These are phyloP conservation scores for Cyclotella choctawhatcheeana DNA, from an alignment of 108 stramenopile genomes.

Conservation along the genomic window DNA sequence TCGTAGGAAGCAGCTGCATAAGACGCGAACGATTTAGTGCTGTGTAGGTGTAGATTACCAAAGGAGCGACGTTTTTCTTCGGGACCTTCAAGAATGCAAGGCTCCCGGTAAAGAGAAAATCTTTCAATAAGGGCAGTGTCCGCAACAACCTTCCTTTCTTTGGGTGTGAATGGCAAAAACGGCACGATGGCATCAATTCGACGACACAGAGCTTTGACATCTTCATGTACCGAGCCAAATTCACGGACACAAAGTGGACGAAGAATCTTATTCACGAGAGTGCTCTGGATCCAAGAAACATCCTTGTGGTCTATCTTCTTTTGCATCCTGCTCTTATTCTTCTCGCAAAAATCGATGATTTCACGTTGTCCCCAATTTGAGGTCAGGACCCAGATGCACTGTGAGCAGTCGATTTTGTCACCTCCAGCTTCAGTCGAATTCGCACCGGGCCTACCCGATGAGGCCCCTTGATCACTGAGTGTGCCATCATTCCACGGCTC, in stretches of 20 bases:
- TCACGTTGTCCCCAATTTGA: conserved; percentile 4
- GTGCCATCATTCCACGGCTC: conserved; percentile 11
- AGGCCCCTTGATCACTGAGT: conserved; percentile 10
- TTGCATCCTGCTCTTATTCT: conserved; percentile 9
- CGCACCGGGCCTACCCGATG: too few relatives aligned
- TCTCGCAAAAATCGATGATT: conserved; percentile 8
- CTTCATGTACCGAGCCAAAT: background rate
- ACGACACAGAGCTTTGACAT: background rate
- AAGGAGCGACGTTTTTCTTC: conserved; percentile 3
- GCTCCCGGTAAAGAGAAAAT: conserved; percentile 5
- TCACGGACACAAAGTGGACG: background rate
- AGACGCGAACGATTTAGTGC: background rate
- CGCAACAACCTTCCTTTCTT: conserved; percentile 5
- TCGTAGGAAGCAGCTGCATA: conserved; percentile 1
- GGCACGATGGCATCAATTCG: conserved; percentile 9
- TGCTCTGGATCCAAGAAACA: background rate
- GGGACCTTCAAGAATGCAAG: conserved; percentile 9
- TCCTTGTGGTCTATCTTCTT: conserved; percentile 10
- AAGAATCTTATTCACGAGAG: conserved; percentile 1
- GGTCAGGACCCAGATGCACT: conserved; percentile 2
- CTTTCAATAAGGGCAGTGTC: conserved; percentile 5
- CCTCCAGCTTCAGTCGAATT: too few relatives aligned
- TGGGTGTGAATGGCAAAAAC: background rate
- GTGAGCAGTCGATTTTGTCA: conserved; percentile 8
- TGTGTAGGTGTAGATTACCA: background rate